Base-by-base conservation (phyloP, 2,329 filamentous ascomycete genomes). In the Triangularia setosa region DNA sequence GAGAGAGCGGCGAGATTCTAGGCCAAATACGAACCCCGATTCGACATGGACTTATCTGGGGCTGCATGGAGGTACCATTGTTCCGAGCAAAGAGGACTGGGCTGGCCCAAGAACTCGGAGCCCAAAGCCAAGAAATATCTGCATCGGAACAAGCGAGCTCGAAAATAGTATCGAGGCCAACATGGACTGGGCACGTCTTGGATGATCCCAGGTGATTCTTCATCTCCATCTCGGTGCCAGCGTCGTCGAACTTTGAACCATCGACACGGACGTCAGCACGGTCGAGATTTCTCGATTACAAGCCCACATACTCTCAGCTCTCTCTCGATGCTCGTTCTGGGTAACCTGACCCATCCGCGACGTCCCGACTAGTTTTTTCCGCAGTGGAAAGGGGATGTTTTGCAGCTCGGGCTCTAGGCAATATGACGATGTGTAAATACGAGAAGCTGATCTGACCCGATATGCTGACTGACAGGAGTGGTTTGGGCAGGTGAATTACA, bases 391-490 rank as follows among this genome's bases (percentile, higher is more conserved):
- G 40, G n/a, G 40, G n/a, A 11, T 48, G n/a, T 21, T 18, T 48
- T 21, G 16, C 35, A 40, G 35, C 30, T 40, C 7, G 35, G 35
- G 35, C 35, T 40, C 16, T 18, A n/a, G n/a, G 35, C 14, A 40
- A 40, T 16, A n/a, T n/a, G 35, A 40, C 4, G 40, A 48, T 21
- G 12, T 18, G 11, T 48, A 9, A 18, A 21, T 48, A 14, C 14
- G 33, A 40, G 16, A 40, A 35, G 24, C 40, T 16, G 30, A 48
- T 44, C 1, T 28, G 28, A 28, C 55, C 65, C 25, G 56, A 65
- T 62, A 64, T 66, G 69, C 70, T 74, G 64, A 73, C 70, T 12
- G 21, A 62, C 11, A 9, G 7, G 56, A 68, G 53, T 62, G 16
- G 61, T 59, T 65, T 66, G 57, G 59, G 56, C 65, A 73, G 71